Base-by-base conservation (phyloP, 164 flowering plant species). In the Vitis cinerea region DNA sequence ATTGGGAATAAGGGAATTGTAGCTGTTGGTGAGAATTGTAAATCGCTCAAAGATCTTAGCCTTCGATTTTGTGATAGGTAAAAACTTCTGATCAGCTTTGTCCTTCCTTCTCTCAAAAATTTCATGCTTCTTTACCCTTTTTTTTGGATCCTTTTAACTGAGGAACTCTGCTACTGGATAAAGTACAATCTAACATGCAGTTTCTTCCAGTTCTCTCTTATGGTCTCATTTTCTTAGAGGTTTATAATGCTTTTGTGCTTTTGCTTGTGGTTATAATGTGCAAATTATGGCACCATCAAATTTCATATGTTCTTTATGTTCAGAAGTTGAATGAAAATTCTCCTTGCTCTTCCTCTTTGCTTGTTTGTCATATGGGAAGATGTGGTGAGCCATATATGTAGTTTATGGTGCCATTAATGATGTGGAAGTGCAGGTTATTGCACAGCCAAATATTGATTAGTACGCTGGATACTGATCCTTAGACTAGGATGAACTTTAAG, bases 31-130 rank as follows among this genome's bases (percentile, higher is more conserved):
- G 78, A 87, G 84, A 72, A 92, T 70, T 94, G 97, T 76, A 83
- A 83, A 72, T 77, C 67, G 72, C 95, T 94, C 47, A 82, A 78
- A 50, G 95, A 88, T 30, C 91, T 94, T 56, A 92, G 95, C 78
- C 83, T 94, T 29, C 87, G 88, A 19, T 92, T 92, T 72, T 92
- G 97, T 74, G 95, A 92, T 74, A 88, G 91, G 99, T 94, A 78
- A 71, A 37, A 19, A 19, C 23, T 19, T 19, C 23, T 19, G 23
- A 19, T 1, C 23, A 19, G 23, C 23, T 19, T 19, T 19, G 23
- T 19, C 23, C 9, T 62, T 44, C 16, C 15, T 10, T 44, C 8
- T 37, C 51, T 62, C 50, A 14, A 47, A 8, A 31, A 7, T 11
- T 37, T n/a, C 27, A 5, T 56, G 29, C 27, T 19, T 56, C 27